Evolutionary conservation across 306 rosid genomes (phyloP), one percentile per base, ranked within the genome.

Genomic region (Coriaria nepalensis): DNA sequence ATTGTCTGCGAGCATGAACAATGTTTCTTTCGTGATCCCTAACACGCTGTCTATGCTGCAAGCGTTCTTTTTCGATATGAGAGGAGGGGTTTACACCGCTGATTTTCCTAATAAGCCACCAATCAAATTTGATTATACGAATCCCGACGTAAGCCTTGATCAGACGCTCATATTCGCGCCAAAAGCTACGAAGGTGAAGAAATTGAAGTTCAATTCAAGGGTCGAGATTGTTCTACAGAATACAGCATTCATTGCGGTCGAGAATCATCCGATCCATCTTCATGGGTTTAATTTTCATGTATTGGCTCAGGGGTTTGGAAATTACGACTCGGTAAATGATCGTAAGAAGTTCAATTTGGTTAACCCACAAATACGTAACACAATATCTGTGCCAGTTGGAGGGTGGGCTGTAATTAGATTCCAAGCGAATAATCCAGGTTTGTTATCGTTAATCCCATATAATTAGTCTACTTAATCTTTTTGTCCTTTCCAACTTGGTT

Each of bases 231-330:
- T 81, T 50, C 48, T 68, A 0, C 95, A 81, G 51, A 71, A 75
- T 44, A 68, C 77, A 0, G 77, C 81, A 0, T 51, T 75, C 0
- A 0, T 73, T 0, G 39, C 59, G 0, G 6, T 40, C 6, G 82
- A 75, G 68, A 81, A 60, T 13, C 95, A 85, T 33, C 87, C 80
- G 0, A 62, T 78, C 0, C 93, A 85, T 34, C 6, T 85, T 14
- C 93, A 81, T 7, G 82, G 93, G 0, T 75, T 68, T n/a, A 68
- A 75, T 55, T 85, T 78, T 58, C 71, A 63, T 9, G 74, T 80
- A 5, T 34, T 84, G 53, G 94, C 83, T 5, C 83, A 80, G 50
- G 93, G 88, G 4, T 80, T 85, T 49, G 83, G 86, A 2, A 40
- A 76, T 9, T 81, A 64, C 40, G 69, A 81, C 47, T 8, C 72